Conservation (phyloP, 176 grass and related monocot species). For the Ananas comosus region DNA sequence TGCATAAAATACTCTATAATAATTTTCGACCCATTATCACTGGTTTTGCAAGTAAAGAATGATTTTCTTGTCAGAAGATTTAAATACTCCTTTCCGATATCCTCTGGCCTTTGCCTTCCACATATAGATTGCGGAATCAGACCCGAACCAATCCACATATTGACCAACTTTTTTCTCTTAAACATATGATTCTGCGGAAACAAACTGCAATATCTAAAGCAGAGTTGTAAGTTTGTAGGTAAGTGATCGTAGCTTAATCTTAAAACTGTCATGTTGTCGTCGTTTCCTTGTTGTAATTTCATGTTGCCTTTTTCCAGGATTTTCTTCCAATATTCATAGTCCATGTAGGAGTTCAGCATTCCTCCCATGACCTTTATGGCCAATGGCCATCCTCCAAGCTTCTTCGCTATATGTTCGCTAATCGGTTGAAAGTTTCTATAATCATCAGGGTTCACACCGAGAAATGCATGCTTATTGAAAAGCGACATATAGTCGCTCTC, state of each 20-base stretch:
- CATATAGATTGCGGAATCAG: background rate
- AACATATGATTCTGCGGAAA: background rate
- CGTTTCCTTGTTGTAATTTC: slow-evolving; percentile 3
- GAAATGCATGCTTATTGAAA: slow-evolving; percentile 17
- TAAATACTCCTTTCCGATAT: slow-evolving; percentile 9
- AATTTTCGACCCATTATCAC: background rate
- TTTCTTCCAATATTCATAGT: slow-evolving; percentile 6
- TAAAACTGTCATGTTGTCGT: slow-evolving; percentile 15
- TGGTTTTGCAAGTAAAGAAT: background rate
- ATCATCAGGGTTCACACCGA: slow-evolving; percentile 1
- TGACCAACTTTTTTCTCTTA: background rate
- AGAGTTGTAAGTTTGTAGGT: slow-evolving; percentile 15
- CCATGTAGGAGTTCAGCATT: background rate
- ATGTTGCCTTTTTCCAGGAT: background rate
- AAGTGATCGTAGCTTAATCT: slow-evolving; percentile 24
- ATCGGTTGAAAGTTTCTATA: slow-evolving; percentile 8
- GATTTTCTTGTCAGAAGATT: slow-evolving; percentile 11
- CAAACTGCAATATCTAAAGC: slow-evolving; percentile 28
- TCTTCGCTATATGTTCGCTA: background rate
- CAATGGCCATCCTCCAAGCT: slow-evolving; percentile 19
- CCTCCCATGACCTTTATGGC: slow-evolving; percentile 20
- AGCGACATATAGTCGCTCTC: background rate
- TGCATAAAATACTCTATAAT: slow-evolving; percentile 1
- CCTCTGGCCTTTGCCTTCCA: slow-evolving; percentile 7
- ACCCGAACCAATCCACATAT: slow-evolving; percentile 22